Evolutionary conservation across 2,329 filamentous ascomycete genomes (phyloP).

Genomic region (Hymenoscyphus repandus): DNA sequence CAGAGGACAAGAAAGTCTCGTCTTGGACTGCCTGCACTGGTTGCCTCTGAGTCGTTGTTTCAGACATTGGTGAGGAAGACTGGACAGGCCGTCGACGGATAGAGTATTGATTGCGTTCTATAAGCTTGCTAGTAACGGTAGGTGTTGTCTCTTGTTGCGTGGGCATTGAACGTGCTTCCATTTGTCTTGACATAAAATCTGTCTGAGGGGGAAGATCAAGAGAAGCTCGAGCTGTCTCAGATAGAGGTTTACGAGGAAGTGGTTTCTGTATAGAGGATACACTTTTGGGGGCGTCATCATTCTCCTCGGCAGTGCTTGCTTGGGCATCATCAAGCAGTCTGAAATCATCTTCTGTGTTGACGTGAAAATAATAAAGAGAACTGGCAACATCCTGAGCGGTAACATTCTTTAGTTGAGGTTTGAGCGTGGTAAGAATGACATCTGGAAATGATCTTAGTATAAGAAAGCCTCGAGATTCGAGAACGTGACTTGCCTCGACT

Average conservation of each 20-base stretch:
- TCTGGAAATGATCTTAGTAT: conserved; percentile 48
- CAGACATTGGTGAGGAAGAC: conserved; percentile 16
- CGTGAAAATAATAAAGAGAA: conserved; percentile 87
- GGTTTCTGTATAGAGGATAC: too few relatives aligned
- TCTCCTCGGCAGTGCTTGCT: conserved; percentile 7
- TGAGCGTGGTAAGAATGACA: conserved; percentile 85
- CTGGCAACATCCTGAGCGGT: conserved; percentile 80
- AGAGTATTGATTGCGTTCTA: neutral
- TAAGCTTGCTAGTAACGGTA: neutral
- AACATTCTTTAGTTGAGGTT: conserved; percentile 83
- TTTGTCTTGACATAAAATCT: neutral
- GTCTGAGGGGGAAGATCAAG: conserved; percentile 14
- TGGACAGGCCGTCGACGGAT: conserved; percentile 15
- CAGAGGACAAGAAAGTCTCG: conserved; percentile 1
- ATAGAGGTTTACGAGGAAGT: conserved; percentile 29
- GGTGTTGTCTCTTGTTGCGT: neutral
- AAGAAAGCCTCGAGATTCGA: neutral
- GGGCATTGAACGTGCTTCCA: neutral
- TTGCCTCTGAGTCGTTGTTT: conserved; percentile 12
- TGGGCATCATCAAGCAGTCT: conserved; percentile 33
- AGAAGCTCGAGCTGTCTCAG: conserved; percentile 23
- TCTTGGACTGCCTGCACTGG: conserved; percentile 19
- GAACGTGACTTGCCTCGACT: conserved; percentile 63
- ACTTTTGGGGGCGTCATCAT: neutral
- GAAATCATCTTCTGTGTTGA: conserved; percentile 58